Percentiles rank a stretch among this genome's conserved stretches.
phyloP scores from a whole-genome alignment of 2,329 filamentous ascomycete species.

The Botrytis elliptica region DNA sequence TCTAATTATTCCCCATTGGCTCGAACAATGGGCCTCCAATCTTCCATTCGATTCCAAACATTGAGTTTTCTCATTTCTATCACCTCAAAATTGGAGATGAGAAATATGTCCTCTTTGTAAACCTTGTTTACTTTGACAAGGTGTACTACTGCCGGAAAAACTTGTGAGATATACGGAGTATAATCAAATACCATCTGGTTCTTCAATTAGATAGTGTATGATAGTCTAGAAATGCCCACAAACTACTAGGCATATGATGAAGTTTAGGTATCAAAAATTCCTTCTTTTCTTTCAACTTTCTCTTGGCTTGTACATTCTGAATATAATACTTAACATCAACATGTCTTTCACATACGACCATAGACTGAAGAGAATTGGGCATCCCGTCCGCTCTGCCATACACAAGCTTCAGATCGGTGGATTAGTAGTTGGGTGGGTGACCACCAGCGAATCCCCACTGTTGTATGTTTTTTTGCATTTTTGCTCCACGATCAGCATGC shows the following conservation, averaged over 20 bases:
- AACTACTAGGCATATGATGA: not conserved
- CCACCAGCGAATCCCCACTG: constrained; percentile 19
- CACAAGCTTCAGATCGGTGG: constrained; percentile 13
- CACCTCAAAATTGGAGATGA: too few species aligned
- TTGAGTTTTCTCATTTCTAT: too few species aligned
- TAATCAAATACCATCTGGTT: not conserved
- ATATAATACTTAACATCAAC: rapidly evolving
- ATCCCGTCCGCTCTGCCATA: constrained; percentile 12
- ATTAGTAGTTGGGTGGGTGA: constrained; percentile 21
- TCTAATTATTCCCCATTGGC: too few species aligned
- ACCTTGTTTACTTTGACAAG: too few species aligned
- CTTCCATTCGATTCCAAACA: too few species aligned
- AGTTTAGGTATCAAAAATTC: too few species aligned
- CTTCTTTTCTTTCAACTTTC: rapidly evolving
- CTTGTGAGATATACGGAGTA: not conserved
- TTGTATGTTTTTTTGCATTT: constrained; percentile 2
- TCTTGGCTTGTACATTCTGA: too few species aligned
- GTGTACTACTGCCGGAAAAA: not conserved
- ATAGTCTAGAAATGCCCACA: too few species aligned
- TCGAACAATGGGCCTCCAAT: too few species aligned
- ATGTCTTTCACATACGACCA: not conserved
- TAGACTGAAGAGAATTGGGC: constrained; percentile 13
- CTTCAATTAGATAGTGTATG: not conserved
- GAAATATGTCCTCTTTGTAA: too few species aligned
- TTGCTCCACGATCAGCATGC: not conserved